Percentiles rank a stretch among this genome's conserved stretches.
Evolutionary conservation across 2,329 filamentous ascomycete species (phyloP).

Genomic region (Xylaria sp.): DNA sequence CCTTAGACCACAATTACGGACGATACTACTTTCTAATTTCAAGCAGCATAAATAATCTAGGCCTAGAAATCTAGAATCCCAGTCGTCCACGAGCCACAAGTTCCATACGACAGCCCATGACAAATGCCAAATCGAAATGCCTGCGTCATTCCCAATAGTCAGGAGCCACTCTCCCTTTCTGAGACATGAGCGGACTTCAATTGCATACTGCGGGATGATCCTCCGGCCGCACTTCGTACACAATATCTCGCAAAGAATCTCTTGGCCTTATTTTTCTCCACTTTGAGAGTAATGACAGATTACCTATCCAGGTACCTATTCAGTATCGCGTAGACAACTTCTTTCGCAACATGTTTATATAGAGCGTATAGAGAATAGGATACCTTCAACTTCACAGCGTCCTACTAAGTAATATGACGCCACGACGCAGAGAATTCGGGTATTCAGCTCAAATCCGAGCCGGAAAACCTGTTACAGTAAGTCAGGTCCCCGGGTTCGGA

Average conservation of each 20-base stretch:
- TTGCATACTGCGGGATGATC: slow-evolving; percentile 22
- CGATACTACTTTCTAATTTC: background rate
- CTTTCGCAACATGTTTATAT: background rate
- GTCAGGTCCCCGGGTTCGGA: slow-evolving; percentile 23
- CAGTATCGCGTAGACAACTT: background rate
- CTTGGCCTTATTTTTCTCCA: background rate
- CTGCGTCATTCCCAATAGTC: slow-evolving; percentile 19
- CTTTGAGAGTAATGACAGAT: background rate
- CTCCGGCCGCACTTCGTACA: slow-evolving; percentile 2
- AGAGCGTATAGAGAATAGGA: background rate
- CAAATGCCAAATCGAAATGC: slow-evolving; percentile 32
- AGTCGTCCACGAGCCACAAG: slow-evolving; percentile 18
- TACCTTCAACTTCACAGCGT: background rate
- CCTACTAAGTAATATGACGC: background rate
- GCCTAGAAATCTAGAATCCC: slow-evolving; percentile 15
- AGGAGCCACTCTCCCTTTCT: slow-evolving; percentile 30
- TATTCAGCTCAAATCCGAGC: background rate
- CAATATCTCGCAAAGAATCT: background rate
- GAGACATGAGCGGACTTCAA: slow-evolving; percentile 22
- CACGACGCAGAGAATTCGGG: slow-evolving; percentile 13
- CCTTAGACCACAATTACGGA: background rate
- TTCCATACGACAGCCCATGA: slow-evolving; percentile 21
- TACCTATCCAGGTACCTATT: background rate
- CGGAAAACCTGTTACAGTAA: slow-evolving; percentile 9
- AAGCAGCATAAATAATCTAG: slow-evolving; percentile 1